A percentile compares a stretch with the other conserved stretches of the same genome.
Conservation (phyloP, 2,329 filamentous ascomycete species). For the Paecilomyces sp. region DNA sequence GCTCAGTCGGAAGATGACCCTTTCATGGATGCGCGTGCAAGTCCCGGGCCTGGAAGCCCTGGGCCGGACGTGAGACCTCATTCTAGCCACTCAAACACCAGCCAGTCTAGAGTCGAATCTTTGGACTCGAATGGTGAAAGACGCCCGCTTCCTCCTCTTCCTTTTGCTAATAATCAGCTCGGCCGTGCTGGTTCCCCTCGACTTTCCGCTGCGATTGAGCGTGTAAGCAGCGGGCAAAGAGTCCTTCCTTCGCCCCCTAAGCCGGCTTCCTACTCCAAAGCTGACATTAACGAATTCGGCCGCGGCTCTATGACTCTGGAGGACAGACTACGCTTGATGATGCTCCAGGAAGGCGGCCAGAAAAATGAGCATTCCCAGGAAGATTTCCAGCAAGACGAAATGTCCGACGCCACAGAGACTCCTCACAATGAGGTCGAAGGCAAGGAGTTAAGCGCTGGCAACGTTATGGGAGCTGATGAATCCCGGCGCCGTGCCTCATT, state of each 20-base stretch:
- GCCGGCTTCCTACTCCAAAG: conserved; percentile 61
- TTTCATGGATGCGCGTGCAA: conserved; percentile 57
- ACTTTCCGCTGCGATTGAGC: conserved; percentile 65
- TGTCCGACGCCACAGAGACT: background rate
- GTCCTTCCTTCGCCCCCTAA: conserved; percentile 65
- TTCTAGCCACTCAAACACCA: conserved; percentile 17
- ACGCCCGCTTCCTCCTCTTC: conserved; percentile 79
- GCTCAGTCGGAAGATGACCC: conserved; percentile 56
- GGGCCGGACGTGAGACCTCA: conserved; percentile 53
- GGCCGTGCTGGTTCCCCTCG: conserved; percentile 52
- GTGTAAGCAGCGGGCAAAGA: conserved; percentile 59
- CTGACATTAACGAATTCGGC: conserved; percentile 70
- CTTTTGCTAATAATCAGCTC: conserved; percentile 41
- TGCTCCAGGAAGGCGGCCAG: conserved; percentile 44
- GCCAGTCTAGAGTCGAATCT: conserved; percentile 61
- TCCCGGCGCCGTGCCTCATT: conserved; percentile 38
- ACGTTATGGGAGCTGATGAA: conserved; percentile 43
- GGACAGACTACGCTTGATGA: conserved; percentile 81
- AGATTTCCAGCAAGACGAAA: background rate
- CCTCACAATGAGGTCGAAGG: conserved; percentile 13
- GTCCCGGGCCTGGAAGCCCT: conserved; percentile 59
- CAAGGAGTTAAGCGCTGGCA: conserved; percentile 14
- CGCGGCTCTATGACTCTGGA: conserved; percentile 75
- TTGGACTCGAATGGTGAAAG: conserved; percentile 71
- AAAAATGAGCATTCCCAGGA: conserved; percentile 2